These are phyloP conservation scores for Blastocystis sp. DNA, from an alignment of 352 stramenopile genomes.

Conservation along the genomic window DNA sequence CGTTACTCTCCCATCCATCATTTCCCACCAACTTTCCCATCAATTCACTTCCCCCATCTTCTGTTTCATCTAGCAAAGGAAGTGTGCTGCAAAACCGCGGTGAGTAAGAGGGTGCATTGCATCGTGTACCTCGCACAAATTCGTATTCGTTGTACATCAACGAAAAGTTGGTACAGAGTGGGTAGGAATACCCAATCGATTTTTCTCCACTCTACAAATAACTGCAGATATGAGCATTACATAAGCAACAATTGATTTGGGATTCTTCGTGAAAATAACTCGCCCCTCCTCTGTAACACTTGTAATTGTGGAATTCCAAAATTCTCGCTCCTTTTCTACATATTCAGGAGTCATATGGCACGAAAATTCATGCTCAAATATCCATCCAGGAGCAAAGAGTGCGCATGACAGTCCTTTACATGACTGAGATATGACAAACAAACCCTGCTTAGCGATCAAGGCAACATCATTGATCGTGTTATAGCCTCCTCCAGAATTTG, in stretches of 20 bases:
- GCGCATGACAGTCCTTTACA: neutral
- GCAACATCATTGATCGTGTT: neutral
- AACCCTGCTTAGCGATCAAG: neutral
- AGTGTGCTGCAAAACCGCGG: constrained; percentile 1
- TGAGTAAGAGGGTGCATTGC: neutral
- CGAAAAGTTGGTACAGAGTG: neutral
- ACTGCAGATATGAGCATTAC: neutral
- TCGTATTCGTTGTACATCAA: neutral
- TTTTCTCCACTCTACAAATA: neutral
- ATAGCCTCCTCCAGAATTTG: neutral
- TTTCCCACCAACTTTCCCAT: neutral
- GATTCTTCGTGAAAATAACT: neutral
- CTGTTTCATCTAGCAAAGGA: neutral
- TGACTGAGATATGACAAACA: neutral
- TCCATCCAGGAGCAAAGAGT: constrained; percentile 39
- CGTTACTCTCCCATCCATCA: neutral
- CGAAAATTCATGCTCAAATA: constrained; percentile 40
- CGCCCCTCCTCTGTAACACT: neutral
- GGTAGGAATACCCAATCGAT: neutral
- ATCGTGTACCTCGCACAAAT: neutral
- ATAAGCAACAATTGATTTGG: neutral
- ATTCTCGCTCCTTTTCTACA: constrained; percentile 1
- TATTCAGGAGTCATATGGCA: neutral
- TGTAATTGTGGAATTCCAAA: neutral
- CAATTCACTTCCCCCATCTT: neutral